phyloP scores from a whole-genome alignment of 2,329 filamentous ascomycete species.

The Coleophoma eucalyptorum region DNA sequence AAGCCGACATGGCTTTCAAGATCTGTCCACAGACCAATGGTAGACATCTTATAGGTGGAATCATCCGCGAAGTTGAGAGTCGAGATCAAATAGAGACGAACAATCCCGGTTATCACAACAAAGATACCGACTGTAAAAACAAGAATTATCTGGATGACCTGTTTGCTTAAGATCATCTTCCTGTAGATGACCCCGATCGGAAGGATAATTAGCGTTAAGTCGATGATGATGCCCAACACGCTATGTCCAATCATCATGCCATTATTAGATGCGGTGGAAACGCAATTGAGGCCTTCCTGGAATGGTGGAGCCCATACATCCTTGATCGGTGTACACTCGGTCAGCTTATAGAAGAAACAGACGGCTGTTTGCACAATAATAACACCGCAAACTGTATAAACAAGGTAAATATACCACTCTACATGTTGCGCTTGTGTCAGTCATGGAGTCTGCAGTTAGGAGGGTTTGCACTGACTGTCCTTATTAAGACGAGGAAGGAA shows the following conservation, averaged over 20 bases:
- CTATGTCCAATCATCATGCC: conserved; percentile 30
- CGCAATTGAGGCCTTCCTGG: conserved; percentile 22
- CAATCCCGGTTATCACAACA: conserved; percentile 31
- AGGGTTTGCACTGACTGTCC: conserved; percentile 24
- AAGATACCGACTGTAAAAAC: conserved; percentile 34
- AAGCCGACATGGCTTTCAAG: conserved; percentile 37
- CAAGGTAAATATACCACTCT: conserved; percentile 4
- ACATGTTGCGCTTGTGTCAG: background rate
- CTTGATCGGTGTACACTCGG: conserved; percentile 8
- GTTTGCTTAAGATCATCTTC: conserved; percentile 31
- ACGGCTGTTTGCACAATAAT: conserved; percentile 5
- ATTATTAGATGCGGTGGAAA: conserved; percentile 15
- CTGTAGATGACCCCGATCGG: conserved; percentile 33
- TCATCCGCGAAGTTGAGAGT: background rate
- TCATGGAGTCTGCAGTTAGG: background rate
- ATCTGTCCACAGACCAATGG: conserved; percentile 12
- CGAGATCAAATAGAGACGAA: conserved; percentile 27
- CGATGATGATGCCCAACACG: conserved; percentile 28
- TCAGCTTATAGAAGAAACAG: conserved; percentile 10
- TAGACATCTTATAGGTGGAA: conserved; percentile 2
- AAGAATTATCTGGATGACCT: conserved; percentile 30
- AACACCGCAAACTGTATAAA: conserved; percentile 5
- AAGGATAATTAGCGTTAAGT: conserved; percentile 30
- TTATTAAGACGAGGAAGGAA: conserved; percentile 31
- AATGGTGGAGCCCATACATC: background rate